Percentiles rank a stretch among this genome's conserved stretches.
phyloP scores from a whole-genome alignment of 176 grass and related monocot species.

The Oropetium thomaeum region DNA sequence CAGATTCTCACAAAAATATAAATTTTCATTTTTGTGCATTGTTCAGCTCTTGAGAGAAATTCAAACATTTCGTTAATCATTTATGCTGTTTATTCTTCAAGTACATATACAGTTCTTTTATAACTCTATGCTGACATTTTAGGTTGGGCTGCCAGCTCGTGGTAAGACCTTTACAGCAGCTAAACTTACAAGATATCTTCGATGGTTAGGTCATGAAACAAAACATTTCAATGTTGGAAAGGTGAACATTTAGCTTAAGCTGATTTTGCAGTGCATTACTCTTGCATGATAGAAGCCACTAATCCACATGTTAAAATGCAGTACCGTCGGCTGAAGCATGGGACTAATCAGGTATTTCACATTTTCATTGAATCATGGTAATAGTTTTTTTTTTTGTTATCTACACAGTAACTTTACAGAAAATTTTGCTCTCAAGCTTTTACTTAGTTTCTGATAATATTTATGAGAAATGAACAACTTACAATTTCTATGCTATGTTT shows the following conservation, averaged over 20 bases:
- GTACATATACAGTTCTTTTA: slow-evolving; percentile 2
- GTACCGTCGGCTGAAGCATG: slow-evolving; percentile 96
- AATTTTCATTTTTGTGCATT: not conserved
- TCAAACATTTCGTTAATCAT: slow-evolving; percentile 19
- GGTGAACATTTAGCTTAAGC: slow-evolving; percentile 48
- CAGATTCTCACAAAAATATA: not conserved
- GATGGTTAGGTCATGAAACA: slow-evolving; percentile 99
- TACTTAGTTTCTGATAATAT: slow-evolving; percentile 8
- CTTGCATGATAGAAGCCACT: slow-evolving; percentile 27
- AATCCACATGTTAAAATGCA: slow-evolving; percentile 45
- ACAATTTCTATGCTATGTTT: slow-evolving; percentile 1
- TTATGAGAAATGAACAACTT: slow-evolving; percentile 9
- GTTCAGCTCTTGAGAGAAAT: not conserved
- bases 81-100: slow-evolving; percentile 21
- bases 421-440: not conserved
- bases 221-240: slow-evolving; percentile 99
- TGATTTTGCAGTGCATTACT: slow-evolving; percentile 11
- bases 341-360: slow-evolving; percentile 75
- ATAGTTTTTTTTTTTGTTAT: not conserved
- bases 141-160: slow-evolving; percentile 95
- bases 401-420: not conserved
- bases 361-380: not conserved
- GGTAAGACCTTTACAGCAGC: slow-evolving; percentile 98
- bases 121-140: slow-evolving; percentile 35
- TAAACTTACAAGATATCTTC: slow-evolving; percentile 96